Evolutionary conservation across 1,284 basidiomycete species (phyloP), one percentile per base, ranked within the genome.

Genomic region (Wolfiporia cocos): DNA sequence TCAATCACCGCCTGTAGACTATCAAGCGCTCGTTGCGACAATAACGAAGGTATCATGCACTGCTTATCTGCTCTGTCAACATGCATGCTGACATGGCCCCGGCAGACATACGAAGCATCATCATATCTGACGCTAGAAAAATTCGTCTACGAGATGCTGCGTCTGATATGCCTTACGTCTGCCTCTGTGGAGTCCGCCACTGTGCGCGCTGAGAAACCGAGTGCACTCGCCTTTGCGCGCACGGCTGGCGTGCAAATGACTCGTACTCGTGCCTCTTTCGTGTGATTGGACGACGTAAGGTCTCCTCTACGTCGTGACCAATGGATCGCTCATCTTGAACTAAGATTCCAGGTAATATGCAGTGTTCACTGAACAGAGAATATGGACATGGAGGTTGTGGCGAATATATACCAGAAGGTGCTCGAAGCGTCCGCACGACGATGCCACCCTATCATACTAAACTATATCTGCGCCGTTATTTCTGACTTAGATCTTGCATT

Each of bases 231-330:
- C 3, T 72, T 70, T 48, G 73, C 70, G 1, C 61, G 68, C 18
- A 65, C 66, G 0, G 74, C 74, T 2, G 71, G 68, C 2, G 70
- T 76, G 5, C 63, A 75, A 47, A 71, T 76, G 34, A 74, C 70
- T 17, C 45, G 14, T 14, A 15, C 35, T 11, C 29, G 48, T 23
- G 39, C 31, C 22, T n/a, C 33, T 5, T 44, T 47, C 18, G 30
- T 40, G n/a, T n/a, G n/a, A n/a, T n/a, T n/a, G n/a, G n/a, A n/a
- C n/a, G n/a, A n/a, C n/a, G n/a, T n/a, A n/a, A n/a, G n/a, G n/a
- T n/a, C n/a, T n/a, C n/a, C n/a, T n/a, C n/a, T n/a, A n/a, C n/a
- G n/a, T n/a, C n/a, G n/a, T n/a, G n/a, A n/a, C n/a, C n/a, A n/a
- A n/a, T n/a, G n/a, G n/a, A n/a, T n/a, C n/a, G n/a, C n/a, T n/a